phyloP scores from a whole-genome alignment of 139 green algal species.

The Raphidocelis subcapitata region DNA sequence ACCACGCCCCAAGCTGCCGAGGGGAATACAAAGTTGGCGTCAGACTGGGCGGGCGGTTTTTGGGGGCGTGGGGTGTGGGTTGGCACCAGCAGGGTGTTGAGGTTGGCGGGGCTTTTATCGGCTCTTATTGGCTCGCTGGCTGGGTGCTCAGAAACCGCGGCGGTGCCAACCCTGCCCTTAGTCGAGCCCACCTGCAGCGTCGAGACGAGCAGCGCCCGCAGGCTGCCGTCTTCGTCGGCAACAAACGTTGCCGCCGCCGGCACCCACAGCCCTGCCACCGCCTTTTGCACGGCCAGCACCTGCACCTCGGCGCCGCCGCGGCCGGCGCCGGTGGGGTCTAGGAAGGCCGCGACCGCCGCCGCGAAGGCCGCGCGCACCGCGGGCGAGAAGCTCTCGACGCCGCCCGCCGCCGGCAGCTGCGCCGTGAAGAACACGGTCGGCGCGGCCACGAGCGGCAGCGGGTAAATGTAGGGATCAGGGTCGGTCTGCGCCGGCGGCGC shows the following conservation, averaged over 20 bases:
- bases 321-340: background rate
- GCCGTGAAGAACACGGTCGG: conserved; percentile 23
- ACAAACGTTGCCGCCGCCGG: background rate
- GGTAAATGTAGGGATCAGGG: conserved; percentile 2
- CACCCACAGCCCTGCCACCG: background rate
- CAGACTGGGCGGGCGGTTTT: too few relatives aligned
- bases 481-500: background rate
- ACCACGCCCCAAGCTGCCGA: conserved; percentile 17
- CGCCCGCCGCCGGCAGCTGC: background rate
- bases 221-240: background rate
- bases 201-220: conserved; percentile 4
- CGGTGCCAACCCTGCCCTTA: too few relatives aligned
- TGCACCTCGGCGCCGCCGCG: conserved; percentile 1
- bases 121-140: too few relatives aligned
- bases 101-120: too few relatives aligned
- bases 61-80: too few relatives aligned
- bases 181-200: conserved; percentile 1
- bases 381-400: background rate
- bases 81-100: too few relatives aligned
- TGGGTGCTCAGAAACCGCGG: too few relatives aligned
- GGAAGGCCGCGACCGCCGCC: conserved; percentile 16
- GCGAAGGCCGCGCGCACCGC: conserved; percentile 6
- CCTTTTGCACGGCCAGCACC: background rate
- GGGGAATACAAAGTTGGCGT: conserved; percentile 23
- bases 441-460: background rate